phyloP scores from a whole-genome alignment of 1,139 yeast species.

The Diutina pseudorugosa region DNA sequence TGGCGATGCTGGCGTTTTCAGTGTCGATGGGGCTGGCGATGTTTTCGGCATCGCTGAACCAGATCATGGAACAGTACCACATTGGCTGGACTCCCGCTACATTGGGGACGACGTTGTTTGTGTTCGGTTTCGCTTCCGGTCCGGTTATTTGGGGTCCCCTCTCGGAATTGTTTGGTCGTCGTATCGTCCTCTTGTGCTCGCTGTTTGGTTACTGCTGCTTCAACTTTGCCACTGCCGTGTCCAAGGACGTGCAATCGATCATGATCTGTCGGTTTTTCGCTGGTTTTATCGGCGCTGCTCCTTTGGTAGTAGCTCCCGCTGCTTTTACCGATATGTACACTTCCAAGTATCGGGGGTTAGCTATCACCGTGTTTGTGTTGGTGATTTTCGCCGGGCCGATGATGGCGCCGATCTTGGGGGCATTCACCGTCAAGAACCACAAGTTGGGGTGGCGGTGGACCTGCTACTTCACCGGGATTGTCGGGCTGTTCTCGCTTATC shows the following conservation, averaged over 20 bases:
- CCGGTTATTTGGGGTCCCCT: constrained; percentile 76
- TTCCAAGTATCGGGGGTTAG: constrained; percentile 52
- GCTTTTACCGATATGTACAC: constrained; percentile 67
- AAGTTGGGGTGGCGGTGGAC: constrained; percentile 50
- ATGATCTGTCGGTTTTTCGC: constrained; percentile 64
- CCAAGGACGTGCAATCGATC: constrained; percentile 60
- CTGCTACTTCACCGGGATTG: constrained; percentile 39
- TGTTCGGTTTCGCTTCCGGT: constrained; percentile 73
- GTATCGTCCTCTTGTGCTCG: constrained; percentile 34
- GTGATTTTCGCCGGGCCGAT: constrained; percentile 69
- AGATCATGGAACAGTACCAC: constrained; percentile 29
- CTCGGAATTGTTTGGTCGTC: constrained; percentile 66
- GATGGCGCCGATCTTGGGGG: constrained; percentile 52
- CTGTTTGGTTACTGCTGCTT: constrained; percentile 46
- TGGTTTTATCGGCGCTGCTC: constrained; percentile 70
- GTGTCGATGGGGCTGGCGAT: constrained; percentile 57
- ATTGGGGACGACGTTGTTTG: constrained; percentile 60
- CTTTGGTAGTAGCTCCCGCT: constrained; percentile 76
- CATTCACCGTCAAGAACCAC: constrained; percentile 50
- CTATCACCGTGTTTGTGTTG: constrained; percentile 40
- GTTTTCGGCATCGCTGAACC: constrained; percentile 39
- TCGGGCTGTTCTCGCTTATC: constrained; percentile 24
- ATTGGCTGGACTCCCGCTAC: constrained; percentile 46
- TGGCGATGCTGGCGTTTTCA: constrained; percentile 13
- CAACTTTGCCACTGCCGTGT: constrained; percentile 61